Conservation (phyloP, 2,329 filamentous ascomycete genomes). For the Colletotrichum graminicola region DNA sequence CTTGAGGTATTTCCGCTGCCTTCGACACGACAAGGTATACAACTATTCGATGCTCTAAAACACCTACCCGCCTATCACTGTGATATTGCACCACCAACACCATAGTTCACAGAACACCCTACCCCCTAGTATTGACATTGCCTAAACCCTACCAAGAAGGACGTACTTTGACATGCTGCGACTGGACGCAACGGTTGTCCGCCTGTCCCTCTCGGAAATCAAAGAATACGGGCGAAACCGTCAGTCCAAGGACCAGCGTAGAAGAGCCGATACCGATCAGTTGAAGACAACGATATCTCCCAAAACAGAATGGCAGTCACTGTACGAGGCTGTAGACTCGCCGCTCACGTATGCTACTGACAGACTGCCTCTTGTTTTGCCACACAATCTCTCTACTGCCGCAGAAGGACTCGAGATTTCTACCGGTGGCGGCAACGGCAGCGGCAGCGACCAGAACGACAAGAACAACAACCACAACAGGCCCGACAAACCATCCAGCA, state of each 20-base stretch:
- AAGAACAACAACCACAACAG: background rate
- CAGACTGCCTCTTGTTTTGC: no score
- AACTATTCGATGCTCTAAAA: background rate
- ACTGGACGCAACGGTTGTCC: conserved; percentile 54
- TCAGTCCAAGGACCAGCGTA: background rate
- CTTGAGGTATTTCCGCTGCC: background rate
- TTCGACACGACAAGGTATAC: background rate
- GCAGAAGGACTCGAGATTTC: background rate
- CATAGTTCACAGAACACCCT: no score
- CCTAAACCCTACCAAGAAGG: background rate
- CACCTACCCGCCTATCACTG: background rate
- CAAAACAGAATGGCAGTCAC: background rate
- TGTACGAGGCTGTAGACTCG: background rate
- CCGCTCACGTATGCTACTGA: background rate
- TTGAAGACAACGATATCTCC: background rate
- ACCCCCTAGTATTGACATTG: no score
- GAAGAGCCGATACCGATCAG: background rate
- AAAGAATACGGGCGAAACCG: background rate
- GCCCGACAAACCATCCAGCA: background rate
- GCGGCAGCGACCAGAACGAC: background rate
- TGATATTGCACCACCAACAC: background rate
- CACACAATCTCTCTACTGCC: background rate
- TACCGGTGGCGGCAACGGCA: background rate
- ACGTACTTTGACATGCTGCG: conserved; percentile 54
- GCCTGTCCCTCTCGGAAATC: conserved; percentile 55